Evolutionary conservation across 768 basidiomycete genomes (phyloP), one percentile per base, ranked within the genome.

Genomic region (Auricularia auricula-judae): DNA sequence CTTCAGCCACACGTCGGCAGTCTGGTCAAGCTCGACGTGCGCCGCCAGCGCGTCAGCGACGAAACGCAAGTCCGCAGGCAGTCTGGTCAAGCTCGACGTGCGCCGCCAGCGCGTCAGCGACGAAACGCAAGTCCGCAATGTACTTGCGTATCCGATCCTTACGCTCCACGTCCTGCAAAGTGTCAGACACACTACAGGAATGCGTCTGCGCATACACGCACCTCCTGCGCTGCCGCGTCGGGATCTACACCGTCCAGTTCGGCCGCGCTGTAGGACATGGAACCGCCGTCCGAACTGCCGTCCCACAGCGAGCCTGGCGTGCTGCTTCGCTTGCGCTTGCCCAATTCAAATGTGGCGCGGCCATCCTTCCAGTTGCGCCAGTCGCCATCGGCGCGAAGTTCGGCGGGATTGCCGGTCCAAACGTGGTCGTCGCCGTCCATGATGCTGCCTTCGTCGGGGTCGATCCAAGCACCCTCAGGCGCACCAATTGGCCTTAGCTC

Each of bases 401-500:
- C 39, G 11, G 54, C 62, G 12, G 12, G 42, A 62, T 68, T 44
- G 12, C 70, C 70, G 2, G 64, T 56, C 68, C 71, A 70, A 3
- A 68, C 63, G 36, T 70, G 68, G 47, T 71, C 68, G 43, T 71
- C 70, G 3, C 69, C 69, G 61, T 72, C 71, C 8, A 68, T 65
- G 23, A 72, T 68, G 11, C 54, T 53, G 21, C 71, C 70, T 33
- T 65, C 66, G 11, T 58, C n/a, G 43, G 64, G 23, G 1, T 53
- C 34, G 8, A 4, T 11, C 7, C 23, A 62, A 3, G 56, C 56
- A 11, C 59, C n/a, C 4, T 18, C 12, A 36, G 39, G 35, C 21
- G 39, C 62, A 4, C 47, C 47, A 2, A 14, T 62, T 12, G 60
- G 54, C 1, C 60, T 29, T 5, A 66, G 61, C 16, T 39, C 65